Evolutionary conservation across 768 basidiomycete genomes (phyloP), one percentile per base, ranked within the genome.

Genomic region (Tricholoma saponaceum): DNA sequence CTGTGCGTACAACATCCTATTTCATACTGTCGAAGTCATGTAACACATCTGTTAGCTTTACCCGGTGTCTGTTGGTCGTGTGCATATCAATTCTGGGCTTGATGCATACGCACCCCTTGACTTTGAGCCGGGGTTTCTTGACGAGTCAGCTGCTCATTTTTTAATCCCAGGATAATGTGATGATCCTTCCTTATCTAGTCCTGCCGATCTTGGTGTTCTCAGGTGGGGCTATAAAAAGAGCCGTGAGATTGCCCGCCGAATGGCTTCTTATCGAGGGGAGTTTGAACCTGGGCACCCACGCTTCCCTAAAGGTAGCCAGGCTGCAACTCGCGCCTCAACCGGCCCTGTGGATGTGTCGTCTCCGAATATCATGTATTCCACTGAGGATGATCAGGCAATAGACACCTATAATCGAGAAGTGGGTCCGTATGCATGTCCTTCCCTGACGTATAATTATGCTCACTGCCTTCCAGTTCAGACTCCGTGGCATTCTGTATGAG

Each of bases 181-280:
- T 18, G 5, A 33, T 37, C 20, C 4, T n/a, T 35, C 18, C 4
- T 35, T 37, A 35, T 39, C 53, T 37, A 79, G 78, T 13, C 68
- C 71, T 2, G 73, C 73, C 9, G 82, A 83, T 62, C 16, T 87
- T 5, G 74, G 66, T 1, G 68, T 77, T 20, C 59, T 85, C 46
- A 71, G 71, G 54, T 81, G 81, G 75, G 72, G 64, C 0, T 87
- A 86, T 66, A 88, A 87, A 60, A 76, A 75, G 54, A 54, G 66
- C 2, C 75, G 85, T 2, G 85, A 88, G 69, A 60, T 83, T 9
- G 71, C 74, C 4, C 78, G 86, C 32, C 80, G 86, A 13, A 83
- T 85, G 79, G 64, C 72, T 6, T 50, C 60, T 26, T 79, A 73
- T 59, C 69, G 73, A 35, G 80, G 80, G 1, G 78, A 77, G 54